Evolutionary conservation across 257 asterid species (phyloP).

Genomic region (Forsythia viridissima): DNA sequence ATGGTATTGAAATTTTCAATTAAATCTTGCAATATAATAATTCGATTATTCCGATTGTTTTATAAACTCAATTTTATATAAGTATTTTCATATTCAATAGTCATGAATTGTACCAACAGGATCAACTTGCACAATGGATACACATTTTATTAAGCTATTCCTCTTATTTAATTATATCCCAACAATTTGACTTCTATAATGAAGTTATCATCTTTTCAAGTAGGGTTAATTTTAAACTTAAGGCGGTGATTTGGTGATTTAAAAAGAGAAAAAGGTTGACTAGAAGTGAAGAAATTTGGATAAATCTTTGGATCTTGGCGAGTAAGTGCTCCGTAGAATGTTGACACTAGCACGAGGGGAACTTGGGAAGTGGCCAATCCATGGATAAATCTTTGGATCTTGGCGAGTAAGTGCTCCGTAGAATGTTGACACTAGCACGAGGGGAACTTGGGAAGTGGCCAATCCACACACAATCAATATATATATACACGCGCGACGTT

Average conservation of each 20-base stretch:
- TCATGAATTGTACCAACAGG: no score
- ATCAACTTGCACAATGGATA: no score
- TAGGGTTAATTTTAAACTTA: no score
- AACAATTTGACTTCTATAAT: no score
- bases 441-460: neutral
- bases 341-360: slow-evolving; percentile 36
- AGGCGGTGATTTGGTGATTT: neutral
- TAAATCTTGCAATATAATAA: no score
- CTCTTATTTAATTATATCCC: no score
- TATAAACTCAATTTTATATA: no score
- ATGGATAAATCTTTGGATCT: slow-evolving; percentile 34
- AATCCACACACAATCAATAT: neutral
- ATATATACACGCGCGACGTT: neutral
- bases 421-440: slow-evolving; percentile 45
- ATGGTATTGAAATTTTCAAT: no score
- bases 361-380: neutral
- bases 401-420: slow-evolving; percentile 33
- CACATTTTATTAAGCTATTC: no score
- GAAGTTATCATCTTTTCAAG: no score
- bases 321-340: slow-evolving; percentile 40
- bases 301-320: slow-evolving; percentile 36
- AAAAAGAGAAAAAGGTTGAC: neutral
- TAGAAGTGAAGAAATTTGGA: neutral
- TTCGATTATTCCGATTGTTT: no score
- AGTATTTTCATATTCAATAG: no score